Percentiles rank a stretch among this genome's conserved stretches.
These are phyloP conservation scores for Dictyostelium firmibasis DNA, from an alignment of 78 protist genomes.

Conservation along the genomic window DNA sequence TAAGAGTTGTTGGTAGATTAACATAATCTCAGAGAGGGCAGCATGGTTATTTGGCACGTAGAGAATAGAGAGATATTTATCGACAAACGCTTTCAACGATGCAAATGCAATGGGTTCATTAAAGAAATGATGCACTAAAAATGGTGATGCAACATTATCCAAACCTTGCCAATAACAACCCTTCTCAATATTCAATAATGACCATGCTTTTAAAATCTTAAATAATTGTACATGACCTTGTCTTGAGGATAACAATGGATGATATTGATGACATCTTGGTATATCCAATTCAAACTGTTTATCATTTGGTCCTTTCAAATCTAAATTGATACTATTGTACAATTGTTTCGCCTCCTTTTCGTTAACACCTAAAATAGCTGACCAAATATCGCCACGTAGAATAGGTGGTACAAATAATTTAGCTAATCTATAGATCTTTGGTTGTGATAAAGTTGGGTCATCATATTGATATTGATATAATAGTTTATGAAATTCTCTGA, in stretches of 20 bases:
- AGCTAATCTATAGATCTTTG: constrained; percentile 66
- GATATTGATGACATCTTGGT: constrained; percentile 94
- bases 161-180: constrained; percentile 83
- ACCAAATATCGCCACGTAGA: constrained; percentile 88
- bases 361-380: constrained; percentile 81
- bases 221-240: constrained; percentile 62
- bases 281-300: constrained; percentile 90
- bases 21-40: constrained; percentile 44
- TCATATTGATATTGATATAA: constrained; percentile 45
- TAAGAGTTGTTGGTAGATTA: constrained; percentile 49
- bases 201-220: constrained; percentile 82
- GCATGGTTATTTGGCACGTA: constrained; percentile 52
- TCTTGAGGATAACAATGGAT: constrained; percentile 68
- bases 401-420: constrained; percentile 75
- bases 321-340: constrained; percentile 30
- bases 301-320: constrained; percentile 57
- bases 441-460: constrained; percentile 69
- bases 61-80: constrained; percentile 66
- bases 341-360: background rate
- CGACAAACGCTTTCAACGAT: constrained; percentile 77
- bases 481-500: constrained; percentile 37
- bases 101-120: constrained; percentile 81
- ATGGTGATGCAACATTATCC: constrained; percentile 81
- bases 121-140: constrained; percentile 73
- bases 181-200: constrained; percentile 40